Base-by-base conservation (phyloP, 2,329 filamentous ascomycete species). In the Fusarium sublunatum region DNA sequence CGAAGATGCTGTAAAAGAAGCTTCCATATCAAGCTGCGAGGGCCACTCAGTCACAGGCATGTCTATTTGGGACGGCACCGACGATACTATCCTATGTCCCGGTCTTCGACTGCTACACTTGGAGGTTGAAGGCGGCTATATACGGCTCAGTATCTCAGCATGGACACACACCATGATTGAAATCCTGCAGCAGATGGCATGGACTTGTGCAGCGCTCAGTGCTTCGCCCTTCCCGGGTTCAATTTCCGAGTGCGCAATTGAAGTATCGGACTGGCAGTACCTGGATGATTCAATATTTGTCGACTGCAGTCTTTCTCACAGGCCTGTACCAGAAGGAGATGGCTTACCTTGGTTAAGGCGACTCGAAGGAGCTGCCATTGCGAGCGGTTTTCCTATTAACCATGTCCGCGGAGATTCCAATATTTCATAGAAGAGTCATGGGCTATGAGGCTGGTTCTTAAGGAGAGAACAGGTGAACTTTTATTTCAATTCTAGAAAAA, bases 151-250 rank as follows among this genome's bases (percentile, higher is more conserved):
- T 24, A 71, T 73, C 2, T 77, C 74, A 3, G 74, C 75, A 1
- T 74, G 75, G 75, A 70, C 72, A 0, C 72, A 74, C 28, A 73
- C 71, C 3, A 70, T 77, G 63, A 71, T 76, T 39, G 73, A 76
- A 11, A 69, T 77, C 3, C 68, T 77, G 3, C 75, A 77, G 41
- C 75, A 76, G 46, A 76, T 77, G 75, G 73, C 72, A 9, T 78
- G 76, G 76, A 72, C 70, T 2, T 77, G 74, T 25, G 75, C 75
- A 2, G 67, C 68, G 2, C 65, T 77, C 9, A 76, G 74, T 44
- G 64, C 75, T 2, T 76, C 76, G 2, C 76, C 76, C 0, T 74
- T 77, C 43, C 71, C 71, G 0, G 70, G 69, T 4, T 62, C 67
- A 0, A 39, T 75, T 0, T 75, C 73, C 0, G 75, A 77, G 46